A percentile compares a stretch with the other conserved stretches of the same genome.
Conservation (phyloP, 768 basidiomycete genomes). For the Amanita muscaria region DNA sequence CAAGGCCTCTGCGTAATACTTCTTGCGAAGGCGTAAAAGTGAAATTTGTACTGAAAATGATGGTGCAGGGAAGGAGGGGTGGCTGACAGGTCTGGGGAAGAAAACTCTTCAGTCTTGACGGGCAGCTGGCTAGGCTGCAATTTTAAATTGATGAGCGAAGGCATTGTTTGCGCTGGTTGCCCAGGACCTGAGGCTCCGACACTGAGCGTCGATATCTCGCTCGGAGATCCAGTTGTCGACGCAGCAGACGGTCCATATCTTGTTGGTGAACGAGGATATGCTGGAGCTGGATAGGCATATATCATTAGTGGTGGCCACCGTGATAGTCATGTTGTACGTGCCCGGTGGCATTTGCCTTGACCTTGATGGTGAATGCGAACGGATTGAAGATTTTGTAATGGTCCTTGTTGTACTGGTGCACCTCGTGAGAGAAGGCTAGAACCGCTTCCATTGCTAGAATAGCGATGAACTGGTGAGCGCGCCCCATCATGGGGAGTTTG, state of each 20-base stretch:
- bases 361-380: constrained; percentile 4
- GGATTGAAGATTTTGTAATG: too few species aligned
- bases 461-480: constrained; percentile 34
- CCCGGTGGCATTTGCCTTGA: constrained; percentile 6
- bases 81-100: constrained; percentile 36
- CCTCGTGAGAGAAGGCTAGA: constrained; percentile 6
- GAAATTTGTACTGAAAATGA: constrained; percentile 44
- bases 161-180: too few species aligned
- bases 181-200: constrained; percentile 1
- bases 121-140: constrained; percentile 7
- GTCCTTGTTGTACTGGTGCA: constrained; percentile 9
- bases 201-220: constrained; percentile 2
- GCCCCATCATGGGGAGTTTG: constrained; percentile 19
- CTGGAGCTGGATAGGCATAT: neutral
- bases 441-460: constrained; percentile 18
- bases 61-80: constrained; percentile 24
- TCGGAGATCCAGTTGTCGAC: constrained; percentile 8
- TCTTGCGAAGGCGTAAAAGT: constrained; percentile 65
- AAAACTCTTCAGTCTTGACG: constrained; percentile 35
- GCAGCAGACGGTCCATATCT: constrained; percentile 17
- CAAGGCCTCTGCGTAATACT: constrained; percentile 81
- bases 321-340: neutral
- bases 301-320: neutral
- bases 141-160: neutral
- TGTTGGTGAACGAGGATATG: constrained; percentile 17